These are phyloP conservation scores for Cladophialophora psammophila DNA, from an alignment of 2,329 filamentous ascomycete species.

Conservation along the genomic window DNA sequence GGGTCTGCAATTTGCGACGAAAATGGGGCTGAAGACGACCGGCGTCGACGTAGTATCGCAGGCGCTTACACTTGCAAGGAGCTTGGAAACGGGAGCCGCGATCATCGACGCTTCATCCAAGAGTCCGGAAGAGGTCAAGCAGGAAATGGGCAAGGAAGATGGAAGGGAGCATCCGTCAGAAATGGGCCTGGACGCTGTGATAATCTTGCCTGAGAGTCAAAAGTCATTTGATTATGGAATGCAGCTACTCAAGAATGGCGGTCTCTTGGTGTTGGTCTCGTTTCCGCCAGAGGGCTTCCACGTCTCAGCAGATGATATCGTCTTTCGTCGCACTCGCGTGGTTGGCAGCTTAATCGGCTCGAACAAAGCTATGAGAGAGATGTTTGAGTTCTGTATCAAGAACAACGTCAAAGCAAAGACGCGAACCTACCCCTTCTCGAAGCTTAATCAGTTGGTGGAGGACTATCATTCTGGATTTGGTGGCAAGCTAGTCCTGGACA, in stretches of 20 bases:
- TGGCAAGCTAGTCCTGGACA: constrained; percentile 34
- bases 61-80: constrained; percentile 71
- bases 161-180: constrained; percentile 40
- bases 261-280: constrained; percentile 46
- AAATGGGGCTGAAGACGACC: constrained; percentile 72
- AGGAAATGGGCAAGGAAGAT: constrained; percentile 37
- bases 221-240: constrained; percentile 49
- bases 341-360: constrained; percentile 51
- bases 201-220: constrained; percentile 49
- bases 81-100: constrained; percentile 63
- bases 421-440: constrained; percentile 26
- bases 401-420: constrained; percentile 26
- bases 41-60: constrained; percentile 67
- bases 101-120: constrained; percentile 50
- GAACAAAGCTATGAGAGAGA: constrained; percentile 68
- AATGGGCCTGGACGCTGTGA: constrained; percentile 56
- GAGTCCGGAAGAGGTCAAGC: constrained; percentile 44
- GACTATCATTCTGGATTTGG: constrained; percentile 31
- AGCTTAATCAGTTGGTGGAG: constrained; percentile 37
- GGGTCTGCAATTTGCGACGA: constrained; percentile 75
- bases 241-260: constrained; percentile 42
- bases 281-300: constrained; percentile 38
- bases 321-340: constrained; percentile 52
- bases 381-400: constrained; percentile 63
- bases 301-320: constrained; percentile 37